Conservation (phyloP, 768 basidiomycete genomes). For the Xerocomellus chrysenteron region DNA sequence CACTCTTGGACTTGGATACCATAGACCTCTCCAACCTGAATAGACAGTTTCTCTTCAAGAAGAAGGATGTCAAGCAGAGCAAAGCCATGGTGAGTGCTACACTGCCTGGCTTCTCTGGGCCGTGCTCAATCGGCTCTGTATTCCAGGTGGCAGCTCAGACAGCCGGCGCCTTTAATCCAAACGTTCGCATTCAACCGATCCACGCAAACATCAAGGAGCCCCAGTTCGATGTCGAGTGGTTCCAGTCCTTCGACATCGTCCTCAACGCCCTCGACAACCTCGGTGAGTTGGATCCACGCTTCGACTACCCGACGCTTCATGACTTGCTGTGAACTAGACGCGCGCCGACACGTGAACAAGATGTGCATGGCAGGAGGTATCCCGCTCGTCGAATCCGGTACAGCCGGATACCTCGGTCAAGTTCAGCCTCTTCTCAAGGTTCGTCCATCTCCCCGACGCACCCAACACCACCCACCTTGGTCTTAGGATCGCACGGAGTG, state of each 20-base stretch:
- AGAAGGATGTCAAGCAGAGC: conserved; percentile 96
- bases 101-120: neutral
- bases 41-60: conserved; percentile 93
- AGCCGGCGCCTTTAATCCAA: conserved; percentile 82
- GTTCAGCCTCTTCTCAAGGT: conserved; percentile 93
- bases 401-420: conserved; percentile 95
- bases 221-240: conserved; percentile 89
- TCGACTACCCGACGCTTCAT: neutral
- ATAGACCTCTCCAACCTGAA: conserved; percentile 98
- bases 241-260: conserved; percentile 85
- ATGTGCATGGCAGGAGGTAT: conserved; percentile 94
- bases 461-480: neutral
- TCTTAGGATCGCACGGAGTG: conserved; percentile 84
- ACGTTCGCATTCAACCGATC: conserved; percentile 82
- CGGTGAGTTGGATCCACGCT: conserved; percentile 48
- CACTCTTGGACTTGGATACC: conserved; percentile 93
- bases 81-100: conserved; percentile 73
- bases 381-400: conserved; percentile 94
- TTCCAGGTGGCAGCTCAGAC: conserved; percentile 78
- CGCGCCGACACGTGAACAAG: conserved; percentile 92
- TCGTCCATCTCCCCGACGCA: conserved; percentile 5
- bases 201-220: conserved; percentile 96
- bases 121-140: neutral
- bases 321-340: conserved; percentile 52
- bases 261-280: conserved; percentile 96